Evolutionary conservation across 176 grass and related monocot genomes (phyloP).

Genomic region (Rhynchospora breviuscula): DNA sequence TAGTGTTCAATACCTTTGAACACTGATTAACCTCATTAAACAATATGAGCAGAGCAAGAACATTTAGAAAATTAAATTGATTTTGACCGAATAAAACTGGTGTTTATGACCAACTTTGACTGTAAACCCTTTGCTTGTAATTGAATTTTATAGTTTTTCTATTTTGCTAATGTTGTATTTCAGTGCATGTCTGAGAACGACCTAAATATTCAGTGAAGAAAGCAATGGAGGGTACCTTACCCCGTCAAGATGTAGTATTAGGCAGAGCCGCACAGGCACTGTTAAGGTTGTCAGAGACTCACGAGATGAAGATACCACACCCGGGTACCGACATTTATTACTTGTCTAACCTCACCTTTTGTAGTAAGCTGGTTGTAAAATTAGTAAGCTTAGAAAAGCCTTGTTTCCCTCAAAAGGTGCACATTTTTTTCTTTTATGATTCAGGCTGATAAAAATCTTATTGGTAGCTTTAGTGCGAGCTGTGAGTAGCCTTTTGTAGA

Average conservation of each 20-base stretch:
- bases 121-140: background rate
- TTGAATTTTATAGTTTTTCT: constrained; percentile 1
- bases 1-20: background rate
- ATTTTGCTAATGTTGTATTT: constrained; percentile 18
- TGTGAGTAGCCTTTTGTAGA: too few relatives aligned
- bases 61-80: constrained; percentile 2
- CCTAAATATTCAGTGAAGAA: constrained; percentile 64
- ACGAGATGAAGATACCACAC: constrained; percentile 37
- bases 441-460: too few relatives aligned
- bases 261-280: constrained; percentile 57
- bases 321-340: constrained; percentile 35
- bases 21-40: background rate
- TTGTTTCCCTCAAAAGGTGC: background rate
- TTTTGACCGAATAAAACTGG: background rate
- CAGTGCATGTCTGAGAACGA: constrained; percentile 50
- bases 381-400: too few relatives aligned
- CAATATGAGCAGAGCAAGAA: background rate
- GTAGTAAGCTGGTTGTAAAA: too few relatives aligned
- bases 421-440: too few relatives aligned
- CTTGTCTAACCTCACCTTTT: background rate
- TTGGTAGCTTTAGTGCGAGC: background rate
- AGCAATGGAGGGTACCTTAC: constrained; percentile 38
- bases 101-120: too few relatives aligned
- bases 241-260: constrained; percentile 50
- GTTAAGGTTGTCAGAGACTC: too few relatives aligned